Conservation (phyloP, 805 yeast genomes). For the Saturnispora sekii region DNA sequence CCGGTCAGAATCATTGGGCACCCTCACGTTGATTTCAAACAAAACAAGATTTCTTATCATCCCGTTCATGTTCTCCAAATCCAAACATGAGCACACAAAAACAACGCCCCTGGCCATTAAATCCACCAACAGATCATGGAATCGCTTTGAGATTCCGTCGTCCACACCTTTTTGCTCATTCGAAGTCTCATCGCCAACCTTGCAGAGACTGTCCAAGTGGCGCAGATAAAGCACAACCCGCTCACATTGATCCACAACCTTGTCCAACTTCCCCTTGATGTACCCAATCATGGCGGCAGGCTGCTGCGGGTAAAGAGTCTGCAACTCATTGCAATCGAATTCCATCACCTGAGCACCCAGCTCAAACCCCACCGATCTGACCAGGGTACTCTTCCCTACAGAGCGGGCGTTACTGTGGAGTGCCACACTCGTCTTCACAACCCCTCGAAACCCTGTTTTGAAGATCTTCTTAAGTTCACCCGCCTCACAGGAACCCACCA, state of each 20-base stretch:
- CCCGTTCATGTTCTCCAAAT: slow-evolving; percentile 59
- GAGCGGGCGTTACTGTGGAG: slow-evolving; percentile 63
- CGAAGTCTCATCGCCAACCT: slow-evolving; percentile 50
- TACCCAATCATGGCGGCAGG: slow-evolving; percentile 64
- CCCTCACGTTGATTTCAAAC: slow-evolving; percentile 67
- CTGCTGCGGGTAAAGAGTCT: slow-evolving; percentile 57
- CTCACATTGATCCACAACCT: slow-evolving; percentile 36
- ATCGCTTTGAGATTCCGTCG: slow-evolving; percentile 40
- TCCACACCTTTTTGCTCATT: slow-evolving; percentile 18
- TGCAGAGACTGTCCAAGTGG: slow-evolving; percentile 71
- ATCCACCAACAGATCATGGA: slow-evolving; percentile 49
- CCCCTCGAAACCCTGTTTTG: slow-evolving; percentile 35
- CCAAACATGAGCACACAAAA: slow-evolving; percentile 58
- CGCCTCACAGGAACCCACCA: slow-evolving; percentile 35
- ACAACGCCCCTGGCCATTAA: slow-evolving; percentile 39
- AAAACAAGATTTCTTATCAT: slow-evolving; percentile 57
- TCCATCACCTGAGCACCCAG: slow-evolving; percentile 60
- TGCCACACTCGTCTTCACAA: slow-evolving; percentile 52
- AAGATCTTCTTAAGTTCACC: slow-evolving; percentile 44
- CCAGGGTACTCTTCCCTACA: slow-evolving; percentile 67
- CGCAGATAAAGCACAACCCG: slow-evolving; percentile 48
- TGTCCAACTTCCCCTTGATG: slow-evolving; percentile 67
- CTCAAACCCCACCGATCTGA: slow-evolving; percentile 42
- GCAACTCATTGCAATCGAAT: slow-evolving; percentile 58
- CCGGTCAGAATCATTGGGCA: slow-evolving; percentile 76